Evolutionary conservation across 2,329 filamentous ascomycete species (phyloP), one percentile per base, ranked within the genome.

Genomic region (Beauveria brongniartii): DNA sequence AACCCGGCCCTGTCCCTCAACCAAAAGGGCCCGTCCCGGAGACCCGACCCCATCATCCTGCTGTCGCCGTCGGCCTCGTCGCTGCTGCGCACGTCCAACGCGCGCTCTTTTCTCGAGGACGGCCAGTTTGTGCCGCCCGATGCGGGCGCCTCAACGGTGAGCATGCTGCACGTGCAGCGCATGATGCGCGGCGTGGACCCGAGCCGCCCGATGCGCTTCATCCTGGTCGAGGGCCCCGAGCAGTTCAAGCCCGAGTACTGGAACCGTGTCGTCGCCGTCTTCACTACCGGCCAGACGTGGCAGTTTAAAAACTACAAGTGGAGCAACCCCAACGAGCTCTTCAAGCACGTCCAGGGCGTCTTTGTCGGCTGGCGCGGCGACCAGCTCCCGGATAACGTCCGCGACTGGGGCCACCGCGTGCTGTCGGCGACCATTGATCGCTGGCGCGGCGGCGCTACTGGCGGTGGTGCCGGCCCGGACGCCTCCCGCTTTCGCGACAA

Each of bases 251-350:
- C 94, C 0, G 92, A 97, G 71, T 97, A 97, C 79, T 99, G 94
- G 94, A 88, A 88, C 69, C 87, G 92, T 56, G 89, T 99, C 7
- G 94, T 97, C 1, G 94, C 90, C 14, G 92, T 99, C 61, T 97
- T 99, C 77, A 99, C 94, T 0, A 99, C 94, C 0, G 94, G 94
- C 40, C 94, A 99, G 77, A 87, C 89, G 10, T 99, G 94, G 94
- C 94, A 99, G 76, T 99, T 99, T 78, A 96, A 97, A 77, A 90
- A 86, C 67, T 99, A 99, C 82, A 96, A 96, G 75, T 99, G 94
- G 91, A 88, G 88, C 67, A 88, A 89, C 61, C 90, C 94, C 0
- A 82, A 86, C 16, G 94, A 97, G 70, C 80, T 99, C 55, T 99
- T 99, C 78, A 85, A 86, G 66, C 90, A 97, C 70, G 90, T 91